Base-by-base conservation (phyloP, 306 rosid genomes). In the Casuarina glauca region DNA sequence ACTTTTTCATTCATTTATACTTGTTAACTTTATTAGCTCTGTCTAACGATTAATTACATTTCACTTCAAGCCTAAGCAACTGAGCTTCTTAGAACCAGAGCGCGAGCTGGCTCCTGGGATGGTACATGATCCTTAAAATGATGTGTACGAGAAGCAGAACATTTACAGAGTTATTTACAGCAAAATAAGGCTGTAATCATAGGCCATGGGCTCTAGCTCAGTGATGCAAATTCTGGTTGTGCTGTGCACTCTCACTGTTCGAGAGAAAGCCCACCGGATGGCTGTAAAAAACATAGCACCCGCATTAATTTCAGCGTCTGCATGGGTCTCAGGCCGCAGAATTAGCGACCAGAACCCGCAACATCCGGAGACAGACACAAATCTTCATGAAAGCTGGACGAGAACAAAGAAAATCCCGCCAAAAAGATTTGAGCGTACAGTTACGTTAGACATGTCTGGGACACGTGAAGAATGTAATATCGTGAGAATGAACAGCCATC, bases 401-500 rank as follows among this genome's bases (percentile, higher is more conserved):
- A 57, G 1, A 75, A 63, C 45, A 41, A 16, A 11, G 38, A 16
- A 11, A 41, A 58, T 1, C 5, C 17, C 48, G 11, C 16, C 3
- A 42, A n/a, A 70, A 62, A 57, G 43, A 62, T 71, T 43, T 60
- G 0, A 26, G 32, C 32, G 32, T 26, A 26, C 32, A 26, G 32
- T 26, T 26, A 26, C 32, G 32, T 26, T 26, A 26, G 35, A 43
- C 20, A 15, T 38, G 52, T 43, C 9, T 58, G 4, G 58, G 19
- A 32, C 60, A 46, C 12, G 46, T 51, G 73, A 76, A 69, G 86
- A 77, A 72, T 76, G 76, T 79, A 41, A 57, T 76, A 60, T 77
- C 83, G 70, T 77, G 80, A 82, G 88, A 80, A 80, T 67, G 46
- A 46, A 62, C 54, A 60, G 64, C 72, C 72, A 78, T 82, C 73